Evolutionary conservation across 441 rosid species (phyloP), one percentile per base, ranked within the genome.

Genomic region (Populus trichocarpa): DNA sequence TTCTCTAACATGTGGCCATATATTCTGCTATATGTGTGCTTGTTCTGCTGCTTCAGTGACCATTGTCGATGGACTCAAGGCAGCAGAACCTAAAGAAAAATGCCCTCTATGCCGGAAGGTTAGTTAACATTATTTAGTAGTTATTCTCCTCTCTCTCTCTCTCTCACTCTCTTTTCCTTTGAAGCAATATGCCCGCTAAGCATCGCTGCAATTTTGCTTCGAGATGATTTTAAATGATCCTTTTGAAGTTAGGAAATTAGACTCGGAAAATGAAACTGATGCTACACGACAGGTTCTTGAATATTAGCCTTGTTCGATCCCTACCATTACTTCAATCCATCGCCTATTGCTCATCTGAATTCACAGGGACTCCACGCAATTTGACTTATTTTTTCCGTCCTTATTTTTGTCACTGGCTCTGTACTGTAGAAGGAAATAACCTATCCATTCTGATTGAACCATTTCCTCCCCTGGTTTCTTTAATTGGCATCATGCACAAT

Each of bases 21-120:
- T 93, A 82, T 96, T 90, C 86, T 92, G 97, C 91, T 87, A 89
- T 80, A 86, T 90, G 82, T 94, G 99, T 80, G 94, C 99, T 83
- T 94, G 93, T 86, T 90, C 95, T 74, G 93, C 98, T 86, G 97
- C 98, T 74, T 90, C 95, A 5, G 90, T 96, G 72, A 90, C 78
- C 26, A 86, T 90, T 71, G 87, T 96, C 33, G 96, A 92, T 83
- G 96, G 96, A 75, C 86, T 94, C 35, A 87, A 90, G 81, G 83
- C 90, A 0, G 92, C 92, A 13, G 86, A 89, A 13, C 86, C 87
- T 1, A 87, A 83, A 79, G 86, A 85, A 80, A 92, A 90, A 81
- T 93, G 96, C 77, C 95, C 98, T 35, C 79, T 92, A 69, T 93
- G 98, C 82, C 90, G 97, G 23, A 88, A 92, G 96, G 97, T 93